Evolutionary conservation across 2,329 filamentous ascomycete species (phyloP), one percentile per base, ranked within the genome.

Genomic region (Colletotrichum incanum): DNA sequence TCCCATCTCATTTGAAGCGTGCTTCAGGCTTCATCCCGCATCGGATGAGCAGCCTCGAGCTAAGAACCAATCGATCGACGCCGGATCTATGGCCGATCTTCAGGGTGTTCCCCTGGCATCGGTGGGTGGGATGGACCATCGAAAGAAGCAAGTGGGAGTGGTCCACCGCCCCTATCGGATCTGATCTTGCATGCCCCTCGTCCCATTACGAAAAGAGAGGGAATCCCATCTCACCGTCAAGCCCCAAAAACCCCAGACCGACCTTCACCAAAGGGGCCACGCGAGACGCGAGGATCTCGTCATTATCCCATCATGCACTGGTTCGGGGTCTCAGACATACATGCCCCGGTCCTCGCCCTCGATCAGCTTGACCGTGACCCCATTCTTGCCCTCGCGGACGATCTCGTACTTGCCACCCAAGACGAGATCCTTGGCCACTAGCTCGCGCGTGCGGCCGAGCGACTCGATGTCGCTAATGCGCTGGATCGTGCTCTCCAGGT

Each of bases 351-450:
- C 82, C 37, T 84, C 82, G 2, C 83, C 81, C 74, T 84, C 81
- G 74, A 84, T 82, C 74, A 87, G 76, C 76, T 82, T 83, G 26
- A 88, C 80, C 2, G 82, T 82, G 6, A 85, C 78, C 37, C 82
- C 81, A n/a, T 78, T 65, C 73, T 81, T 82, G 41, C 80, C 79
- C 43, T 80, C 81, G 68, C 80, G 81, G 60, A 82, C 78, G 73
- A 96, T 88, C 74, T 90, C 88, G 79, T 98, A 98, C 80, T 92
- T 93, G 2, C 95, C 95, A 16, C 93, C 91, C 41, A 95, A 86
- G 78, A 96, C 96, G 49, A 98, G 86, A 81, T 98, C 96, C 85
- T 99, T 99, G 75, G 97, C 93, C 1, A 97, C 97, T 64, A 99
- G 81, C 83, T 99, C 96, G 73, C 96, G 91, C n/a, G 96, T 99